These are phyloP conservation scores for Trypanosoma boissoni DNA, from an alignment of 208 protist species.

Conservation along the genomic window DNA sequence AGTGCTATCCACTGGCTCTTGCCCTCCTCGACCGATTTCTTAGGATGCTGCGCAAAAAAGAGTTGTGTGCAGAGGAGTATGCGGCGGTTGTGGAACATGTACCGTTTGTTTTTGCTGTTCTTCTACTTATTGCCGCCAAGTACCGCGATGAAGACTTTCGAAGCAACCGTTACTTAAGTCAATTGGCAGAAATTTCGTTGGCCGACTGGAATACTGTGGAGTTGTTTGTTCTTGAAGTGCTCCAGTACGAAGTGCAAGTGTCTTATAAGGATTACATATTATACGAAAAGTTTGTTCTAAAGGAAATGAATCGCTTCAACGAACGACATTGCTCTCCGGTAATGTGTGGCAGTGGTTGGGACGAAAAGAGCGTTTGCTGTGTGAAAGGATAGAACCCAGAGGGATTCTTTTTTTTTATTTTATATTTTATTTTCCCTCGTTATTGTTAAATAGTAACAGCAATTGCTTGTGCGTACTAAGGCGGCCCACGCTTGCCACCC, in stretches of 20 bases:
- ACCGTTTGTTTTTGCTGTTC: conserved; percentile 7
- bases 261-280: not conserved
- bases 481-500: too few relatives aligned
- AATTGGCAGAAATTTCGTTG: conserved; percentile 8
- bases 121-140: conserved; percentile 15
- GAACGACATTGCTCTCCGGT: too few relatives aligned
- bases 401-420: conserved; percentile 9
- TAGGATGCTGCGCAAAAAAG: not conserved
- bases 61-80: conserved; percentile 2
- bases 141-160: conserved; percentile 16
- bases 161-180: conserved; percentile 18
- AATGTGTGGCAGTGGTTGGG: too few relatives aligned
- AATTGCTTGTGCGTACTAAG: too few relatives aligned
- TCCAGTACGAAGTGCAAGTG: conserved; percentile 6
- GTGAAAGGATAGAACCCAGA: too few relatives aligned
- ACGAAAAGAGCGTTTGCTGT: too few relatives aligned
- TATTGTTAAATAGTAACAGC: too few relatives aligned
- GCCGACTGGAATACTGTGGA: conserved; percentile 18
- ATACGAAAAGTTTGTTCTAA: conserved; percentile 12
- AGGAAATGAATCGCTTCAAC: conserved; percentile 5
- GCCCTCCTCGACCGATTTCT: conserved; percentile 17
- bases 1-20: conserved; percentile 22
- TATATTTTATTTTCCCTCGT: not conserved
- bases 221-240: conserved; percentile 5
- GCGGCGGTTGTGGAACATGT: not conserved